Conservation (phyloP, 208 protist species). For the Porcisia deanei region DNA sequence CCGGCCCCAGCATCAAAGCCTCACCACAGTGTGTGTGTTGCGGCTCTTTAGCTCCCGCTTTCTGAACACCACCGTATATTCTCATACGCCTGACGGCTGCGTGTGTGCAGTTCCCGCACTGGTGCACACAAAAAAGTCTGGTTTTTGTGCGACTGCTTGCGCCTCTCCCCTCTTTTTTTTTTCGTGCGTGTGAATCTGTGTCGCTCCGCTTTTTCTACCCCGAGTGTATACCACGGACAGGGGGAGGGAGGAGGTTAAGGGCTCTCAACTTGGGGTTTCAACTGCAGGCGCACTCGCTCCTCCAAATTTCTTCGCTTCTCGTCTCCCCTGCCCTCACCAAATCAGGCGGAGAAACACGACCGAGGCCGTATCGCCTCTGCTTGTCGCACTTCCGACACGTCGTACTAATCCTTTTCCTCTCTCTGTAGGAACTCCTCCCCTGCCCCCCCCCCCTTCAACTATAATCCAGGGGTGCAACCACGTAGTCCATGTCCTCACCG, state of each 20-base stretch:
- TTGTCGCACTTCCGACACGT: not conserved
- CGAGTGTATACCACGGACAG: not conserved
- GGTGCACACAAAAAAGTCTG: not conserved
- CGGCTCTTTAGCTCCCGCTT: not conserved
- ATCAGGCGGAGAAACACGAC: not conserved
- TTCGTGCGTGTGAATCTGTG: not conserved
- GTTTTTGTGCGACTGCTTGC: too few species aligned
- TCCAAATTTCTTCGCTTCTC: not conserved
- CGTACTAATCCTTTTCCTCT: not conserved
- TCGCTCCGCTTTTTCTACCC: not conserved
- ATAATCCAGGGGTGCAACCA: not conserved
- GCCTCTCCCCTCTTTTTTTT: too few species aligned
- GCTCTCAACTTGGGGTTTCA: not conserved
- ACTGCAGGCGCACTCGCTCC: not conserved
- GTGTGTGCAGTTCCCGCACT: not conserved
- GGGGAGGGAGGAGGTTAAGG: too few species aligned
- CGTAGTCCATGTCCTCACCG: conserved; percentile 1
- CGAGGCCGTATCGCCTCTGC: not conserved
- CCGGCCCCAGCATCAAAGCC: not conserved
- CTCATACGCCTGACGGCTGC: not conserved
- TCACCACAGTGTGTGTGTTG: not conserved
- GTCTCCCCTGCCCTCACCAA: not conserved
- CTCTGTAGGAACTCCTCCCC: not conserved
- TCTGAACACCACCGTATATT: not conserved
- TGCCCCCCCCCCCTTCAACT: not conserved